Base-by-base conservation (phyloP, 2,329 filamentous ascomycete genomes). In the Fusarium dlaminii region DNA sequence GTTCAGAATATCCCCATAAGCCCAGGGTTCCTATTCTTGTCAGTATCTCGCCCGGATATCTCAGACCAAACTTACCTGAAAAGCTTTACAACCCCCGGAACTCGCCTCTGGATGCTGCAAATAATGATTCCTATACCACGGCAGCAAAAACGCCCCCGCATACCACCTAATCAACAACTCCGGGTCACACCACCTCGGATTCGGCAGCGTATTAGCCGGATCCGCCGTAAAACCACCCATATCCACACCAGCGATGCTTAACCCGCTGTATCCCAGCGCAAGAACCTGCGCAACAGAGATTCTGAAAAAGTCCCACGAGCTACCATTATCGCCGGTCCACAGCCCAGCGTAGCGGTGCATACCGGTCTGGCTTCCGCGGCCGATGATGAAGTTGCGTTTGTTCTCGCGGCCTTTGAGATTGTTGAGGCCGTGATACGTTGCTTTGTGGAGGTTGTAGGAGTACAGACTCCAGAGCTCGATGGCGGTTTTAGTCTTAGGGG, bases 351-450 rank as follows among this genome's bases (percentile, higher is more conserved):
- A 63, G 6, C 60, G 22, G 3, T 63, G 60, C 60, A 63, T 63
- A 8, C 60, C 54, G 4, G 60, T 59, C 5, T 63, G 60, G 2
- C 60, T 63, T 5, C 60, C 60, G 9, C 60, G 42, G 1, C 60
- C 60, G n/a, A 63, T 48, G 34, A 63, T 63, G 6, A 63, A 63
- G 52, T 63, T 63, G 11, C 60, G 60, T 9, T 63, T 63, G 18
- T 40, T 63, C 15, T 63, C 60, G 11, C 60, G 60, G 12, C 60
- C 60, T 0, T 48, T 59, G 14, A 63, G 54, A 8, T 22, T 63
- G 14, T 48, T 48, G 22, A 63, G 36, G 3, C 60, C 60, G n/a
- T 63, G 40, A 29, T 46, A 63, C 1, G 60, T 63, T 15, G 60
- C 60, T 20, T 63, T 63, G 12, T 60, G 61, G 4, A 63, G 61